Evolutionary conservation across 768 basidiomycete genomes (phyloP).

Genomic region (Rhizopogon salebrosus): DNA sequence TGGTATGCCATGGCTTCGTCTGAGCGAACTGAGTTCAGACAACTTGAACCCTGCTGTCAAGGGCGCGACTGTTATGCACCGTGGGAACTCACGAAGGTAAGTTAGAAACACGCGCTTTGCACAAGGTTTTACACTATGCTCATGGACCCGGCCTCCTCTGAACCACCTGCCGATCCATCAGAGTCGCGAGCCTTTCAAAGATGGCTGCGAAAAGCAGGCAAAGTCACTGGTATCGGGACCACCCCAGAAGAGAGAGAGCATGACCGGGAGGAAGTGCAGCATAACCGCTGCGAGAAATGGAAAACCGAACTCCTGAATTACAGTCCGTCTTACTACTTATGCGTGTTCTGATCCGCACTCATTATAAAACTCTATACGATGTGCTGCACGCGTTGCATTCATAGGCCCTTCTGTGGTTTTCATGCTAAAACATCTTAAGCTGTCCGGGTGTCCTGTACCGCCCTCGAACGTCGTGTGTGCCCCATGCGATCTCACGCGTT

Average conservation of each 20-base stretch:
- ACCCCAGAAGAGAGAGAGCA: constrained; percentile 36
- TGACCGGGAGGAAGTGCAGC: constrained; percentile 31
- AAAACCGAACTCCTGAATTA: constrained; percentile 63
- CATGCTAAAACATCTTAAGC: constrained; percentile 86
- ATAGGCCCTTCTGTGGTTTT: constrained; percentile 86
- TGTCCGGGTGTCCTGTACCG: constrained; percentile 67
- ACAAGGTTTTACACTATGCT: constrained; percentile 17
- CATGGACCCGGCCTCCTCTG: constrained; percentile 28
- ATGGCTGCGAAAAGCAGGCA: constrained; percentile 47
- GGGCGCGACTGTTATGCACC: too few relatives aligned
- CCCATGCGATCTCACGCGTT: constrained; percentile 68
- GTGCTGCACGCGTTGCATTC: neutral
- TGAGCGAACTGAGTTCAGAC: too few relatives aligned
- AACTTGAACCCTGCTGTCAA: too few relatives aligned
- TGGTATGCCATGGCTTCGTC: too few relatives aligned
- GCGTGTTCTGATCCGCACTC: constrained; percentile 7
- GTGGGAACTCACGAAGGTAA: neutral
- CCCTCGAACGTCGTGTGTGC: constrained; percentile 74
- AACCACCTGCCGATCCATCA: constrained; percentile 16
- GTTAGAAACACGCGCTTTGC: neutral
- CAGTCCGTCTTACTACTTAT: constrained; percentile 43
- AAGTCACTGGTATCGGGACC: constrained; percentile 48
- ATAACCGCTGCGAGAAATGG: constrained; percentile 59
- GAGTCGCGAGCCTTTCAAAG: constrained; percentile 34
- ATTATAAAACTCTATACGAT: neutral